Conservation (phyloP, 176 grass and related monocot genomes). For the Eleusine indica region DNA sequence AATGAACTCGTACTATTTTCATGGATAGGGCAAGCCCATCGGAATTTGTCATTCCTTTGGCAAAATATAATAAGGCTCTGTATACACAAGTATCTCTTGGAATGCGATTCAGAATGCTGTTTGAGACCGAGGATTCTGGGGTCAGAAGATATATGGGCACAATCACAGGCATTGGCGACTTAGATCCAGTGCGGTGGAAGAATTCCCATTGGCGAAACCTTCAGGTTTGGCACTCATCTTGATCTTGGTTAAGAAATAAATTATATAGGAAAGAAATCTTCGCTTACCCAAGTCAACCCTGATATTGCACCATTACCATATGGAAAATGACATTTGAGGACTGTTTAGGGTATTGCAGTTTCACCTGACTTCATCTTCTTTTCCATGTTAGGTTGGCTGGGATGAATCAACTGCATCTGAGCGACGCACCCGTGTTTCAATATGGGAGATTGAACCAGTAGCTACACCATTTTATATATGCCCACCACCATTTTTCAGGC, state of each 20-base stretch:
- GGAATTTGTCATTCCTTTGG: constrained; percentile 95
- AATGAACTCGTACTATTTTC: constrained; percentile 30
- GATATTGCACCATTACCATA: not conserved
- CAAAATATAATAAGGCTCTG: constrained; percentile 95
- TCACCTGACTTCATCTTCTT: constrained; percentile 39
- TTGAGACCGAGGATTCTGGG: constrained; percentile 97
- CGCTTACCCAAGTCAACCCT: not conserved
- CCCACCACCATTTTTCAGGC: constrained; percentile 86
- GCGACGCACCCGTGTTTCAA: constrained; percentile 84
- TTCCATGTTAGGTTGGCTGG: constrained; percentile 88
- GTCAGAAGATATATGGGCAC: constrained; percentile 98
- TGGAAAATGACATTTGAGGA: constrained; percentile 26
- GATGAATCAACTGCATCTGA: constrained; percentile 95
- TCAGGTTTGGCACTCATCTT: constrained; percentile 56
- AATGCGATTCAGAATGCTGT: constrained; percentile 98
- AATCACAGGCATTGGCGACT: constrained; percentile 90
- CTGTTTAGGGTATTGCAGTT: not conserved
- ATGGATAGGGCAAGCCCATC: constrained; percentile 82
- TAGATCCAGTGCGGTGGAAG: constrained; percentile 85
- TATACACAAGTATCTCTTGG: constrained; percentile 98
- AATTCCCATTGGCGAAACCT: constrained; percentile 99
- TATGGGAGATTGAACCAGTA: constrained; percentile 99
- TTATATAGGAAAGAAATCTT: constrained; percentile 13
- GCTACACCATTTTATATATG: constrained; percentile 99
- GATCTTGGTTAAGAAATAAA: not conserved